Evolutionary conservation across 2,329 filamentous ascomycete species (phyloP).

Genomic region (Drechmeria coniospora): DNA sequence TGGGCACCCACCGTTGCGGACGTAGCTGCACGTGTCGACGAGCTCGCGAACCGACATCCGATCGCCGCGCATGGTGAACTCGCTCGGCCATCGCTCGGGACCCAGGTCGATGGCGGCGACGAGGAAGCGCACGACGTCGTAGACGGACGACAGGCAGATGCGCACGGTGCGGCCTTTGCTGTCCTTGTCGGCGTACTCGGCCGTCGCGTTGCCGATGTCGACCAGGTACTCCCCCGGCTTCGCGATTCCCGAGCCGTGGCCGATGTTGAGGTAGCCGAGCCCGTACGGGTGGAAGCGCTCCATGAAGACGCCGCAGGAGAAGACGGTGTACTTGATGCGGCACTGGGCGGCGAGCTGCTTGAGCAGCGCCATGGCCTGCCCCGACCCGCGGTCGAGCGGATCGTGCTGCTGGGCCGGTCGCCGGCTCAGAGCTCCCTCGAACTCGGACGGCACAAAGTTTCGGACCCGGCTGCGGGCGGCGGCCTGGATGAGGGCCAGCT

Average conservation of each 20-base stretch:
- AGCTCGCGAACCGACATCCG: slow-evolving; percentile 45
- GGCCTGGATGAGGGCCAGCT: slow-evolving; percentile 58
- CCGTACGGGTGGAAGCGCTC: slow-evolving; percentile 58
- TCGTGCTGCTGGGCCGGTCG: slow-evolving; percentile 33
- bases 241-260: slow-evolving; percentile 34
- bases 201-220: slow-evolving; percentile 40
- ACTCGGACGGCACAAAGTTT: slow-evolving; percentile 61
- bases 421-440: slow-evolving; percentile 47
- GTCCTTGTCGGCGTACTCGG: slow-evolving; percentile 44
- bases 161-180: slow-evolving; percentile 31
- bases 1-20: slow-evolving; percentile 30
- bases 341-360: slow-evolving; percentile 33
- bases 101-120: slow-evolving; percentile 52
- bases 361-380: slow-evolving; percentile 39
- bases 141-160: slow-evolving; percentile 52
- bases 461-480: slow-evolving; percentile 48
- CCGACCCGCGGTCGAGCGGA: slow-evolving; percentile 44
- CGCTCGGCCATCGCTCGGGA: slow-evolving; percentile 45
- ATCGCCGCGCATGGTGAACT: slow-evolving; percentile 56
- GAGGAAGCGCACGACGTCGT: slow-evolving; percentile 56
- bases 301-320: slow-evolving; percentile 63
- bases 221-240: slow-evolving; percentile 51
- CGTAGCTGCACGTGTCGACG: slow-evolving; percentile 30
- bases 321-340: slow-evolving; percentile 51
- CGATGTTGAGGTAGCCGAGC: slow-evolving; percentile 43